Percentiles rank a stretch among this genome's conserved stretches.
phyloP scores from a whole-genome alignment of 495 filamentous ascomycete species.

The Hypoxylon crocopeplum region DNA sequence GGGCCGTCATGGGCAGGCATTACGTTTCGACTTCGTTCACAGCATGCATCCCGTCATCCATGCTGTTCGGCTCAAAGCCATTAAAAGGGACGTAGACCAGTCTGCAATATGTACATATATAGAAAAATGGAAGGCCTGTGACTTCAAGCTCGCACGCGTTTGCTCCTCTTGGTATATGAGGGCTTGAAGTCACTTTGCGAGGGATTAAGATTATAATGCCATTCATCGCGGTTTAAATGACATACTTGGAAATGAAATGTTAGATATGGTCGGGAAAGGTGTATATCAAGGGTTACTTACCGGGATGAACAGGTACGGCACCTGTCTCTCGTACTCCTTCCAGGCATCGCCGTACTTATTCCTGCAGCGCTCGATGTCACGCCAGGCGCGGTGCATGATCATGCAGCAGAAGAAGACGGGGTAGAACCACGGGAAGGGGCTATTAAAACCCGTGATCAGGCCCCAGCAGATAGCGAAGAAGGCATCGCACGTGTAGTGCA shows the following conservation, averaged over 20 bases:
- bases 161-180: too few species aligned
- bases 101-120: too few species aligned
- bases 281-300: constrained; percentile 62
- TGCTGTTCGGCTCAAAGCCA: background rate
- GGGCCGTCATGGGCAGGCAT: background rate
- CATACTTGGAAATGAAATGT: constrained; percentile 23
- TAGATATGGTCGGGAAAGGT: background rate
- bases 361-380: constrained; percentile 85
- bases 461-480: constrained; percentile 74
- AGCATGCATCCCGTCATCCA: background rate
- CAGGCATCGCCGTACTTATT: constrained; percentile 92
- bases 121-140: too few species aligned
- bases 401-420: constrained; percentile 88
- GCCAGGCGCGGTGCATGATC: constrained; percentile 86
- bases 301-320: constrained; percentile 96
- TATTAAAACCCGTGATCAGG: constrained; percentile 65
- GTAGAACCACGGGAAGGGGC: constrained; percentile 98
- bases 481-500: constrained; percentile 92
- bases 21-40: background rate
- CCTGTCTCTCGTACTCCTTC: constrained; percentile 84
- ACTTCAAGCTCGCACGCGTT: too few species aligned
- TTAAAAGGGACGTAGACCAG: too few species aligned
- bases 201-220: too few species aligned
- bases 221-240: constrained; percentile 25
- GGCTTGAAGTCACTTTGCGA: too few species aligned